Percentiles rank a stretch among this genome's conserved stretches.
Evolutionary conservation across 371 early-diverging fungal genomes (phyloP).

Genomic region (Zychaea mexicana): DNA sequence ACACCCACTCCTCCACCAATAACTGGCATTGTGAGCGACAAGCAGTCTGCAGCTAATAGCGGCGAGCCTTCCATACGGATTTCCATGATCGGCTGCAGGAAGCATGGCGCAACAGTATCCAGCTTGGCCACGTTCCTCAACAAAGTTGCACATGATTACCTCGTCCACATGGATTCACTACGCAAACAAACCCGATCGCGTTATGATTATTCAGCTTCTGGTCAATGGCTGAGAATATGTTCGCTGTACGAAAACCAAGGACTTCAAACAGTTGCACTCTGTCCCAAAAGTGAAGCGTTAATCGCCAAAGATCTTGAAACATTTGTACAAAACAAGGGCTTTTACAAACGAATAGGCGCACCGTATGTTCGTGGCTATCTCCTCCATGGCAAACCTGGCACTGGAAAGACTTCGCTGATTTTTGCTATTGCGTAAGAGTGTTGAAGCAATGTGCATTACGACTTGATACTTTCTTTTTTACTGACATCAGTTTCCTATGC

Average conservation of each 20-base stretch:
- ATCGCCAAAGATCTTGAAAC: slow-evolving; percentile 46
- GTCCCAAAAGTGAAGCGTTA: slow-evolving; percentile 41
- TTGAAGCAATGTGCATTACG: neutral
- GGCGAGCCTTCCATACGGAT: slow-evolving; percentile 20
- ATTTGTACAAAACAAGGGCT: slow-evolving; percentile 50
- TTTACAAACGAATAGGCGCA: slow-evolving; percentile 64
- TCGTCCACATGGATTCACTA: slow-evolving; percentile 32
- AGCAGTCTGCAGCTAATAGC: neutral
- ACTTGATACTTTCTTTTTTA: neutral
- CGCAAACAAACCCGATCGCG: slow-evolving; percentile 21
- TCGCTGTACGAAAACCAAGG: slow-evolving; percentile 30
- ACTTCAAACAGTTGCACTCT: slow-evolving; percentile 54
- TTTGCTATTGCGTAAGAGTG: slow-evolving; percentile 70
- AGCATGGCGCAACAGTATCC: slow-evolving; percentile 19
- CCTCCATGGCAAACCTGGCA: slow-evolving; percentile 80
- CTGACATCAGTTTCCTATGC: neutral
- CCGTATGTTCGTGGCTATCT: slow-evolving; percentile 78
- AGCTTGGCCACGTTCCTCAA: slow-evolving; percentile 22
- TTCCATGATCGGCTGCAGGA: slow-evolving; percentile 5
- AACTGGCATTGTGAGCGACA: neutral
- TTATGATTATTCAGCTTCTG: slow-evolving; percentile 34
- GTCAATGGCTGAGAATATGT: slow-evolving; percentile 33
- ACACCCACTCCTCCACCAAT: neutral
- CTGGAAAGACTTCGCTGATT: slow-evolving; percentile 86
- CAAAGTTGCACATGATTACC: slow-evolving; percentile 30